Percentiles rank a stretch among this genome's conserved stretches.
Conservation (phyloP, 2,329 filamentous ascomycete species). For the Helotiales sp. region DNA sequence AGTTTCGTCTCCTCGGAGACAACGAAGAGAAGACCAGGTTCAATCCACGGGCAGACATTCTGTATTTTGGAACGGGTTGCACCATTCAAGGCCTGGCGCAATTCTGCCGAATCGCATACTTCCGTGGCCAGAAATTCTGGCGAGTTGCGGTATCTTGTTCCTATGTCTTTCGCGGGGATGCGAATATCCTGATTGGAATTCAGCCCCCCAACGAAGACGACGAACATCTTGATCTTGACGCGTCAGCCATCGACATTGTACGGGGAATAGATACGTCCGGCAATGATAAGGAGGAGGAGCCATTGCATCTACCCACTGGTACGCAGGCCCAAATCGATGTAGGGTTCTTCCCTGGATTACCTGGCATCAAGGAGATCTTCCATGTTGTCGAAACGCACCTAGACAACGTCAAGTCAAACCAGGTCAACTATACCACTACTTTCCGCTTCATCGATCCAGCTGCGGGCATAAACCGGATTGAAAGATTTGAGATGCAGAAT, state of each 20-base stretch:
- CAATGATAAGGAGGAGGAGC: too few relatives aligned
- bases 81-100: neutral
- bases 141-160: neutral
- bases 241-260: neutral
- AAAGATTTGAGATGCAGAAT: neutral
- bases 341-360: neutral
- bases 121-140: neutral
- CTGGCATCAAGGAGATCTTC: neutral
- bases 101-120: neutral
- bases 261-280: neutral
- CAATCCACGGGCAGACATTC: neutral
- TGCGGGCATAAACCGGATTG: neutral
- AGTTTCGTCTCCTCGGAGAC: neutral
- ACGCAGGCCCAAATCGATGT: too few relatives aligned
- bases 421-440: neutral
- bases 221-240: too few relatives aligned
- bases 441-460: neutral
- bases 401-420: neutral
- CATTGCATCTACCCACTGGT: too few relatives aligned
- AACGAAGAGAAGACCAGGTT: neutral
- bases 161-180: too few relatives aligned
- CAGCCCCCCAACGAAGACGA: too few relatives aligned
- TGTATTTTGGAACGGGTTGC: neutral
- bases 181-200: too few relatives aligned
- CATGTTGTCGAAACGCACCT: neutral